phyloP scores from a whole-genome alignment of 345 rosid species.

The Eucalyptus marginata region DNA sequence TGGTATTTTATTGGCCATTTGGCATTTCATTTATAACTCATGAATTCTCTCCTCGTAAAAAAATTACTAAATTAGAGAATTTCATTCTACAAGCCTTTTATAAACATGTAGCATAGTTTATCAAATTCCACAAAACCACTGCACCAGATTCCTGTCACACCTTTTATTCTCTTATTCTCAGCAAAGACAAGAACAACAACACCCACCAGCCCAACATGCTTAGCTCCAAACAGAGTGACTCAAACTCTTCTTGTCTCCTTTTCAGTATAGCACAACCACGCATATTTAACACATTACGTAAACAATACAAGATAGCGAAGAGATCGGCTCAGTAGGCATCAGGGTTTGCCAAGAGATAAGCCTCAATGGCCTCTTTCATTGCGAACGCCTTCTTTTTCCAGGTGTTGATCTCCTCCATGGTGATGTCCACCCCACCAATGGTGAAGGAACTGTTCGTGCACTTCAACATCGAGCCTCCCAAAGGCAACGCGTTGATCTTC shows the following conservation, averaged over 20 bases:
- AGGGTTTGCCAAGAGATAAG: slow-evolving; percentile 17
- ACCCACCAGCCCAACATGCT: neutral
- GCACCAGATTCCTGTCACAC: neutral
- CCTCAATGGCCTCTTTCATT: slow-evolving; percentile 16
- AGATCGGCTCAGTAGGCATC: neutral
- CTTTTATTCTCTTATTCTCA: neutral
- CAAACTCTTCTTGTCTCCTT: neutral
- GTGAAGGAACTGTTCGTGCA: neutral
- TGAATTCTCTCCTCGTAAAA: neutral
- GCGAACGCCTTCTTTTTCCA: neutral
- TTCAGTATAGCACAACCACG: neutral
- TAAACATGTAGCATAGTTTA: neutral
- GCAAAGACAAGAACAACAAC: neutral
- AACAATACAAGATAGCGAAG: neutral
- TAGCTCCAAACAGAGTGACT: neutral
- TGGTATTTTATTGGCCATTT: neutral
- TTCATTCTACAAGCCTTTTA: too few species aligned
- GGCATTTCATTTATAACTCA: neutral
- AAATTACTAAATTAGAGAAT: neutral
- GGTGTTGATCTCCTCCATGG: neutral
- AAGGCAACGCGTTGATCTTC: neutral
- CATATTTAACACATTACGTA: neutral
- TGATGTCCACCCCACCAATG: neutral
- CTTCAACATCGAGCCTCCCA: slow-evolving; percentile 4
- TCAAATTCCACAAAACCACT: neutral